Percentiles rank a stretch among this genome's conserved stretches.
These are phyloP conservation scores for Podosphaera aphanis DNA, from an alignment of 2,329 filamentous ascomycete species.

Conservation along the genomic window DNA sequence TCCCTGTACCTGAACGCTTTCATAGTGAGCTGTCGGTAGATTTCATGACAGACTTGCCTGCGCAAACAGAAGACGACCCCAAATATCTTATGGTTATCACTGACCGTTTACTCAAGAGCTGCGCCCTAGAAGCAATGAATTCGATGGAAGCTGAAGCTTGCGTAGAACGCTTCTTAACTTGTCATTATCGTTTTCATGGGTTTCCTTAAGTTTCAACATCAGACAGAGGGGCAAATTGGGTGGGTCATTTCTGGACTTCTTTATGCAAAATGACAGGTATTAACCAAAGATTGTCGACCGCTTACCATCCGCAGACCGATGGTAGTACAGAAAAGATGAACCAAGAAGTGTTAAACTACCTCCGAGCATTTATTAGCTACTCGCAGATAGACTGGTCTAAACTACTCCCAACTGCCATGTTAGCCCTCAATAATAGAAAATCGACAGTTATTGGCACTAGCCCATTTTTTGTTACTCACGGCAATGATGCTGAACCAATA, in stretches of 20 bases:
- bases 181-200: constrained; percentile 1
- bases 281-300: background rate
- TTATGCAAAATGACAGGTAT: background rate
- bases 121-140: background rate
- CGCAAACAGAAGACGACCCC: background rate
- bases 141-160: constrained; percentile 1
- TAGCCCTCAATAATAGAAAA: constrained; percentile 1
- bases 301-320: background rate
- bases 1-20: constrained; percentile 1
- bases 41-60: constrained; percentile 1
- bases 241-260: background rate
- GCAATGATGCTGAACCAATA: background rate
- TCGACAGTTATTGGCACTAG: background rate
- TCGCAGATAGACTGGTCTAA: constrained; percentile 2
- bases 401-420: background rate
- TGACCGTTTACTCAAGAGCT: constrained; percentile 1
- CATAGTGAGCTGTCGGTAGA: background rate
- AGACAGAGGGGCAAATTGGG: background rate
- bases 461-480: constrained; percentile 1
- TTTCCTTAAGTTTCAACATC: constrained; percentile 1
- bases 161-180: background rate
- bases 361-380: constrained; percentile 3
- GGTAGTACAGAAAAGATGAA: constrained; percentile 1
- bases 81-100: constrained; percentile 1
- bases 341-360: constrained; percentile 2